phyloP scores from a whole-genome alignment of 2,329 filamentous ascomycete species.

The Beauveria scarabaeidicola region DNA sequence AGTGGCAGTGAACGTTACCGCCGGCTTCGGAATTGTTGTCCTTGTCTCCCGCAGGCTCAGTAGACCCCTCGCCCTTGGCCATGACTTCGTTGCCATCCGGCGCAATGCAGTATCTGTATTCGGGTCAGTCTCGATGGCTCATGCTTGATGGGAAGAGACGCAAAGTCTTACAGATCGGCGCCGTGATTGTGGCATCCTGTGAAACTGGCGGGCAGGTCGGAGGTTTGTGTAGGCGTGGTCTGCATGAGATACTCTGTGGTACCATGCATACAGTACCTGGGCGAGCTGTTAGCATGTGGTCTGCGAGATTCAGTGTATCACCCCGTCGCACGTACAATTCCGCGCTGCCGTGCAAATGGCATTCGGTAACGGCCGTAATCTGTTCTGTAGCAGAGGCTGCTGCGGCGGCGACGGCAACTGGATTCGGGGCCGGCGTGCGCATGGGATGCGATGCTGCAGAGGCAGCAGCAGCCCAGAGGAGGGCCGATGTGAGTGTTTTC shows the following conservation, averaged over 20 bases:
- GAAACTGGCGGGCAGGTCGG: slow-evolving; percentile 49
- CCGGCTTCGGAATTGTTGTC: slow-evolving; percentile 15
- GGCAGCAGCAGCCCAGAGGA: slow-evolving; percentile 1
- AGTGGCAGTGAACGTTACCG: slow-evolving; percentile 51
- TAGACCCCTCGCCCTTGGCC: slow-evolving; percentile 33
- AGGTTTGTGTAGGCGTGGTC: slow-evolving; percentile 43
- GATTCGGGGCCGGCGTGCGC: slow-evolving; percentile 4
- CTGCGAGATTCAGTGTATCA: background rate
- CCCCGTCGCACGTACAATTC: slow-evolving; percentile 26
- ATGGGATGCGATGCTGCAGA: slow-evolving; percentile 4
- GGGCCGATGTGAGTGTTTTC: background rate
- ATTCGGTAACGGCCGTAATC: slow-evolving; percentile 31
- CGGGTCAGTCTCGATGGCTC: background rate
- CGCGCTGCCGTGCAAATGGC: slow-evolving; percentile 31
- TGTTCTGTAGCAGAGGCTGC: slow-evolving; percentile 8
- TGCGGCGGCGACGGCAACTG: slow-evolving; percentile 1
- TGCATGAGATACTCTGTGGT: slow-evolving; percentile 35
- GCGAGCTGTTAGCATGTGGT: slow-evolving; percentile 1
- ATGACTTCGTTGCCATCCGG: slow-evolving; percentile 53
- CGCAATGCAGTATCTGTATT: slow-evolving; percentile 51
- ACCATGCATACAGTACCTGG: slow-evolving; percentile 37
- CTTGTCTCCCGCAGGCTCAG: slow-evolving; percentile 12
- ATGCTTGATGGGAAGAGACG: background rate
- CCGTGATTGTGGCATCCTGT: slow-evolving; percentile 59
- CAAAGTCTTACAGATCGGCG: slow-evolving; percentile 39